Base-by-base conservation (phyloP, 169 alveolate genomes). In the Nephromyces sp. region DNA sequence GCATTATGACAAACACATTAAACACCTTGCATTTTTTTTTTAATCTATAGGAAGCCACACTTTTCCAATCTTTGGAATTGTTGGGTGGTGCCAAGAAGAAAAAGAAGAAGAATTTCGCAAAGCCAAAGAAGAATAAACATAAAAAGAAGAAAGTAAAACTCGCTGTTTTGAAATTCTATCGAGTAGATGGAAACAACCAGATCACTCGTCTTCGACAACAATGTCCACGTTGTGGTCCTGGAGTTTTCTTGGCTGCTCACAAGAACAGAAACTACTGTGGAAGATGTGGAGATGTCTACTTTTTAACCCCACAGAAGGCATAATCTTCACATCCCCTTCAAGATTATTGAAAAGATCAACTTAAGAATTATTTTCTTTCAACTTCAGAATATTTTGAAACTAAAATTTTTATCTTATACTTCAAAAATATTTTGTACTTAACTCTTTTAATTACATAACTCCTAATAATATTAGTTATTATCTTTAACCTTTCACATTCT, bases 171-270 rank as follows among this genome's bases (percentile, higher is more conserved):
- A 94, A 94, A 82, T 93, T 87, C 87, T 93, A 95, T 97, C 92
- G 92, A 78, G 98, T 95, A 51, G 99, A 95, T 75, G 90, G 87
- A 53, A 94, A 87, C 52, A 97, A 93, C 86, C 90, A 92, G 86
- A 97, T 95, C 66, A 90, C 94, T 33, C 90, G 96, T 66, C 84
- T 91, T 63, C 93, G 95, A 82, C 93, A 92, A 79, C 98, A 93
- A 79, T 95, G 98, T 83, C 97, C 96, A 34, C 79, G 90, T 68
- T 95, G 99, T 81, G 98, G 97, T 65, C 89, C 96, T 27, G 99
- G 99, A 61, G 96, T 95, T 52, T 97, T 94, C 91, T 94, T 95
- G 98, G 99, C 98, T 27, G 90, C 93, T 74, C 99, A 97, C 90
- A 89, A 87, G 87, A 95, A 95, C 91, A 94, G 99, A 84, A 92